phyloP scores from a whole-genome alignment of 108 stramenopile genomes.

The Pseudonitzschia multistriata region DNA sequence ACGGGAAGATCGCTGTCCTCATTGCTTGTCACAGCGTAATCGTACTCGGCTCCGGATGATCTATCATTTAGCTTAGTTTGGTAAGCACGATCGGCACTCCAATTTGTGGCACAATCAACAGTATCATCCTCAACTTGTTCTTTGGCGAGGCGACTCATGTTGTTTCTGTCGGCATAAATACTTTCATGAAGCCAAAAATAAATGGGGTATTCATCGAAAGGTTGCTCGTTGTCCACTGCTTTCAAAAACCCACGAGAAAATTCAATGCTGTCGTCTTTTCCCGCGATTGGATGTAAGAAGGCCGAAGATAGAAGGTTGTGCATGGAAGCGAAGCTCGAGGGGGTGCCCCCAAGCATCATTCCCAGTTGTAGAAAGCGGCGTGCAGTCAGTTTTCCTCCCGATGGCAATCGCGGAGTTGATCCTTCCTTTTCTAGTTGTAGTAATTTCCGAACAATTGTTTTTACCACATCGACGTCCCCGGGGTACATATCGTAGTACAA shows the following conservation, averaged over 20 bases:
- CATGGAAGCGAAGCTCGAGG: constrained; percentile 75
- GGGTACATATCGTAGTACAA: constrained; percentile 91
- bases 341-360: constrained; percentile 71
- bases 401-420: constrained; percentile 44
- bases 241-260: constrained; percentile 73
- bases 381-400: constrained; percentile 84
- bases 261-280: constrained; percentile 26
- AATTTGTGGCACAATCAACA: constrained; percentile 4
- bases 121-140: neutral
- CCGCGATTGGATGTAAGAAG: constrained; percentile 38
- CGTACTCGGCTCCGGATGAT: constrained; percentile 32
- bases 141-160: constrained; percentile 46
- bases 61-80: constrained; percentile 27
- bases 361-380: constrained; percentile 89
- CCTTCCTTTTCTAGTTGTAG: constrained; percentile 28
- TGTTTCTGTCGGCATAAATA: constrained; percentile 79
- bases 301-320: constrained; percentile 81
- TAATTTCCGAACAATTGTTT: constrained; percentile 66
- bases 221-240: constrained; percentile 69
- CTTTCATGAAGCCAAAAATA: constrained; percentile 92
- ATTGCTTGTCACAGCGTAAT: constrained; percentile 49
- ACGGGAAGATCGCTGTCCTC: constrained; percentile 41
- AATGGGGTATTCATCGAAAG: constrained; percentile 91
- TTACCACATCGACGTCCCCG: constrained; percentile 73
- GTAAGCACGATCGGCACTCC: constrained; percentile 45